phyloP scores from a whole-genome alignment of 2,329 filamentous ascomycete species.

The Elsinoe fawcettii region DNA sequence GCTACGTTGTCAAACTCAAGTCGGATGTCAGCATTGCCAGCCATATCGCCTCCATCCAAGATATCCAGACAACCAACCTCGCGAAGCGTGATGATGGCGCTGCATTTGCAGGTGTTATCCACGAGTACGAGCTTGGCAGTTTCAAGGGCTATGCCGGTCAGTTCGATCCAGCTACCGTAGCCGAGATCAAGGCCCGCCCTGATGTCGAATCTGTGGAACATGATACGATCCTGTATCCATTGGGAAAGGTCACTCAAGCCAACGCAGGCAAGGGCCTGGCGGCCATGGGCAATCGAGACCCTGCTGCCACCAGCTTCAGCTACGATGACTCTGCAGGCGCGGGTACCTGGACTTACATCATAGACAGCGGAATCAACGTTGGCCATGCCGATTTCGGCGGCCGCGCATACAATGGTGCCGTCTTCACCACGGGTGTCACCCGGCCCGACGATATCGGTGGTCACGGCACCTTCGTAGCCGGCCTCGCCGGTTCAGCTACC shows the following conservation, averaged over 20 bases:
- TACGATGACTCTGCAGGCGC: conserved; percentile 13
- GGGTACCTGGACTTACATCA: conserved; percentile 35
- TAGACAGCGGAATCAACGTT: conserved; percentile 27
- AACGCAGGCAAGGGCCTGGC: background rate
- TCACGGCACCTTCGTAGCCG: conserved; percentile 54
- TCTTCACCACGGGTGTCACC: conserved; percentile 19
- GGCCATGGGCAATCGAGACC: conserved; percentile 21
- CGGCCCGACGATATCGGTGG: conserved; percentile 43
- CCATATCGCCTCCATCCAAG: background rate
- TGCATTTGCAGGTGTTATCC: conserved; percentile 15
- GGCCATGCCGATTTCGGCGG: conserved; percentile 24
- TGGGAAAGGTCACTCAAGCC: conserved; percentile 27
- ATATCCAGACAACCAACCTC: background rate
- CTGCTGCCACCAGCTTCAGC: conserved; percentile 29
- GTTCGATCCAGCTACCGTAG: conserved; percentile 34
- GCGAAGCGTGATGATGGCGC: background rate
- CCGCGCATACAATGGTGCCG: conserved; percentile 29
- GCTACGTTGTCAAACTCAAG: background rate
- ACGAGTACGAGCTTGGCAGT: conserved; percentile 32
- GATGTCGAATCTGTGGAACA: conserved; percentile 25
- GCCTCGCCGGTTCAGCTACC: conserved; percentile 51
- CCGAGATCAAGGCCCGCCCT: conserved; percentile 34
- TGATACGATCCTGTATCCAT: conserved; percentile 19
- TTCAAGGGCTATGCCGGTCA: conserved; percentile 33
- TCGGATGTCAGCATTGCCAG: background rate